Conservation (phyloP, 257 asterid genomes). For the Penstemon newberryi region DNA sequence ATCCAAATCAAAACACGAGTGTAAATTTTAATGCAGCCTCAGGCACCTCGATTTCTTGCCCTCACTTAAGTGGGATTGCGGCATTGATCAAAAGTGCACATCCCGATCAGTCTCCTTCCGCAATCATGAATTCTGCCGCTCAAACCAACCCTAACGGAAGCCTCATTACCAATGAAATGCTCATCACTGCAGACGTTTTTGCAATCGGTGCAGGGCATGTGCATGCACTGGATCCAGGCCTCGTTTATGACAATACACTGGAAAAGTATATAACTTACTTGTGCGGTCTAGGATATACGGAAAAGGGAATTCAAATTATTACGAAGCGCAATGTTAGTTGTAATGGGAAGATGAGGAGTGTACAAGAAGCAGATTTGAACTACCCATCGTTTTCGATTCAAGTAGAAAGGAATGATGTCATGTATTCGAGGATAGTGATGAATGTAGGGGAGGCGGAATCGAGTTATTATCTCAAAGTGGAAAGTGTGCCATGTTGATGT, state of each 20-base stretch:
- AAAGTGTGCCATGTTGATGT: constrained; percentile 15
- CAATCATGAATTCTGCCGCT: constrained; percentile 33
- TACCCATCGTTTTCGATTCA: constrained; percentile 35
- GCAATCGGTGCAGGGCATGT: constrained; percentile 34
- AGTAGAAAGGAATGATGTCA: background rate
- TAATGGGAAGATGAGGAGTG: background rate
- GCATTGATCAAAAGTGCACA: constrained; percentile 30
- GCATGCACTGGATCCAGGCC: constrained; percentile 37
- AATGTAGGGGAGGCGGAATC: constrained; percentile 36
- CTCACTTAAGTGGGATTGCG: constrained; percentile 33
- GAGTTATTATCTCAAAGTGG: constrained; percentile 17
- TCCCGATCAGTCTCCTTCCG: constrained; percentile 38
- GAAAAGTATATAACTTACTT: constrained; percentile 25
- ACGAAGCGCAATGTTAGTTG: constrained; percentile 15
- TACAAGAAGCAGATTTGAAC: constrained; percentile 37
- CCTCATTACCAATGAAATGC: constrained; percentile 15
- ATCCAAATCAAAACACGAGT: background rate
- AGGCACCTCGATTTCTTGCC: constrained; percentile 37
- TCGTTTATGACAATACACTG: constrained; percentile 29
- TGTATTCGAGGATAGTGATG: constrained; percentile 35
- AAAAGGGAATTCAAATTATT: constrained; percentile 21
- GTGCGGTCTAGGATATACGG: constrained; percentile 25
- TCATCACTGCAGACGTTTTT: constrained; percentile 20
- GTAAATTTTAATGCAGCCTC: constrained; percentile 19
- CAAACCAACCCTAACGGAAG: constrained; percentile 12